phyloP scores from a whole-genome alignment of 345 rosid species.

The Linum tenue region DNA sequence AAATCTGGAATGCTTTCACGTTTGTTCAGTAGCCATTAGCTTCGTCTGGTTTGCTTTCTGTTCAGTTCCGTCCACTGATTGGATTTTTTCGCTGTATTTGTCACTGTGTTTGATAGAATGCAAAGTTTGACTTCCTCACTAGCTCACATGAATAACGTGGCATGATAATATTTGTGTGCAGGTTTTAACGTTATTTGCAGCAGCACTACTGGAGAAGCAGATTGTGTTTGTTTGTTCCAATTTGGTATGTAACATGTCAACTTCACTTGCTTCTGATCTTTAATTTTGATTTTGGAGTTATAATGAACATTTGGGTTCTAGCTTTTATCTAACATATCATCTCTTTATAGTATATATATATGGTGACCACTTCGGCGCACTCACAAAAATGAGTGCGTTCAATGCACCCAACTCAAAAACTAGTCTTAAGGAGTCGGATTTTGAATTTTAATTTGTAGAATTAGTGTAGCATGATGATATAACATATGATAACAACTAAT shows the following conservation, averaged over 20 bases:
- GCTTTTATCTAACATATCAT: background rate
- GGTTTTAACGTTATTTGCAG: conserved; percentile 74
- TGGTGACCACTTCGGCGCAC: no score
- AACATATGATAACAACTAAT: no score
- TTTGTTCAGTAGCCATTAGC: background rate
- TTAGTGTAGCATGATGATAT: no score
- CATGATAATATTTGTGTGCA: conserved; percentile 25
- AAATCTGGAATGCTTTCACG: background rate
- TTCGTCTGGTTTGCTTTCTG: background rate
- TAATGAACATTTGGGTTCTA: background rate
- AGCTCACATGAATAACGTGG: background rate
- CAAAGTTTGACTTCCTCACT: background rate
- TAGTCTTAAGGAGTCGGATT: no score
- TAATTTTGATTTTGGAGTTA: background rate
- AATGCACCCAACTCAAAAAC: no score
- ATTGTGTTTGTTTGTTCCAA: conserved; percentile 85
- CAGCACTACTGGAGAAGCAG: conserved; percentile 83
- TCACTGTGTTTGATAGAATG: background rate
- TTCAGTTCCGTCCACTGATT: background rate
- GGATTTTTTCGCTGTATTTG: background rate
- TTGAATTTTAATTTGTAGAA: no score
- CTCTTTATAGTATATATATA: background rate
- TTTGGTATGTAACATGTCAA: conserved; percentile 45
- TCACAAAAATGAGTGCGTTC: no score
- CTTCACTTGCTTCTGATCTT: background rate